Percentiles rank a stretch among this genome's conserved stretches.
Evolutionary conservation across 1,139 yeast species (phyloP).

Genomic region (Sugiyamaella grinbergsii): DNA sequence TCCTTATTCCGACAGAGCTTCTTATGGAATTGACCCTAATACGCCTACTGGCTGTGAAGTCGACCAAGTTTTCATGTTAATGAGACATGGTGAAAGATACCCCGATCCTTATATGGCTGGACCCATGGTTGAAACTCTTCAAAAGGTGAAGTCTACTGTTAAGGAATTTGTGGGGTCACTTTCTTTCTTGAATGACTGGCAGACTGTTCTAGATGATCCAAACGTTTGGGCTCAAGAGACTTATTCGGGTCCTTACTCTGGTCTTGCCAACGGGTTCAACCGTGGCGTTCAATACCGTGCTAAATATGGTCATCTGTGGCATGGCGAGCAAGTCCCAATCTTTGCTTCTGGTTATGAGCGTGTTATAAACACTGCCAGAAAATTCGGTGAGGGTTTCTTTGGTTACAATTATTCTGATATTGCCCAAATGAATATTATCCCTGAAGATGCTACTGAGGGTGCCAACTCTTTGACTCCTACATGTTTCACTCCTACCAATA

Average conservation of each 20-base stretch:
- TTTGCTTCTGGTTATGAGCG: constrained; percentile 47
- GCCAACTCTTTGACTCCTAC: constrained; percentile 48
- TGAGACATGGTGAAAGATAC: constrained; percentile 71
- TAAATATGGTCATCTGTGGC: constrained; percentile 46
- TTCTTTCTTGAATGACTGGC: constrained; percentile 45
- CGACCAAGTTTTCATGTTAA: constrained; percentile 64
- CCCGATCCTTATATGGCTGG: constrained; percentile 23
- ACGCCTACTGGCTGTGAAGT: constrained; percentile 56
- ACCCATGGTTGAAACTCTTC: constrained; percentile 26
- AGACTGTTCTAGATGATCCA: constrained; percentile 38
- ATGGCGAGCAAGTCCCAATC: constrained; percentile 42
- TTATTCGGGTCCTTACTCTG: constrained; percentile 43
- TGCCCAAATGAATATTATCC: constrained; percentile 44
- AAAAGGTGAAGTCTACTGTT: constrained; percentile 27
- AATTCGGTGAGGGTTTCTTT: constrained; percentile 48
- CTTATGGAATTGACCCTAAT: constrained; percentile 48
- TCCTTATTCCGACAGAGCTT: constrained; percentile 48
- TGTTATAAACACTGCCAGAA: constrained; percentile 45
- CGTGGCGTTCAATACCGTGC: constrained; percentile 42
- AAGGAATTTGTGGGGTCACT: constrained; percentile 41
- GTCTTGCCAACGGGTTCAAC: constrained; percentile 37
- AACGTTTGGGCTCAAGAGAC: constrained; percentile 38
- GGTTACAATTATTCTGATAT: constrained; percentile 44
- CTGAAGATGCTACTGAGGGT: constrained; percentile 45
- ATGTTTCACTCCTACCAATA: constrained; percentile 26